Evolutionary conservation across 257 asterid species (phyloP).

Genomic region (Catharanthus roseus): DNA sequence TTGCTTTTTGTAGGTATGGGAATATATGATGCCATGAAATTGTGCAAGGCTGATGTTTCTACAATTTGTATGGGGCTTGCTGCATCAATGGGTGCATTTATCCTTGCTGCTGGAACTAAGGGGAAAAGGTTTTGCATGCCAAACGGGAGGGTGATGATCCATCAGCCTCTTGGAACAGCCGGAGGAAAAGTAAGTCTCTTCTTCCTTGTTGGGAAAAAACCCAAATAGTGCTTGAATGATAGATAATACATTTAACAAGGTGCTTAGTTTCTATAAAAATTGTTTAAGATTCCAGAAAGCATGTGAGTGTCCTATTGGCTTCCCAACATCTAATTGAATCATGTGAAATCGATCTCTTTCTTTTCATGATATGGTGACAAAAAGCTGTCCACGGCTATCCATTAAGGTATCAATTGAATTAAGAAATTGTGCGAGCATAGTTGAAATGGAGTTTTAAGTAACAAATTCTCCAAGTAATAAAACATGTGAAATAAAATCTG

Average conservation of each 20-base stretch:
- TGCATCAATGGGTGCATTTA: conserved; percentile 94
- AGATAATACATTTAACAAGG: not conserved
- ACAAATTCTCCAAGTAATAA: not conserved
- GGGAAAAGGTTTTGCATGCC: conserved; percentile 99
- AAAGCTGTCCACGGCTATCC: not conserved
- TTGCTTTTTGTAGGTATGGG: conserved; percentile 69
- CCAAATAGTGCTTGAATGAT: not conserved
- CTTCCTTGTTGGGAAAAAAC: not conserved
- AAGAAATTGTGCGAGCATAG: not conserved
- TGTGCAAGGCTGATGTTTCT: conserved; percentile 95
- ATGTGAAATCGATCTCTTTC: not conserved
- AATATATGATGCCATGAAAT: conserved; percentile 94
- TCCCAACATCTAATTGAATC: not conserved
- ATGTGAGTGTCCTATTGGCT: not conserved
- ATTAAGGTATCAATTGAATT: not conserved
- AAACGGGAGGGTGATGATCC: conserved; percentile 94
- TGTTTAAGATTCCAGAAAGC: not conserved
- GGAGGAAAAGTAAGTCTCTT: conserved; percentile 56
- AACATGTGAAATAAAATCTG: not conserved
- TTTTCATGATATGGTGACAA: not conserved
- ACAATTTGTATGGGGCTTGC: conserved; percentile 93
- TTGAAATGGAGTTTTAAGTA: not conserved
- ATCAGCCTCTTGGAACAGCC: conserved; percentile 80
- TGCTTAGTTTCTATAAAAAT: not conserved
- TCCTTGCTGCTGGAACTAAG: conserved; percentile 80